Evolutionary conservation across 2,329 filamentous ascomycete species (phyloP).

Genomic region (Tolypocladium ophioglossoides): DNA sequence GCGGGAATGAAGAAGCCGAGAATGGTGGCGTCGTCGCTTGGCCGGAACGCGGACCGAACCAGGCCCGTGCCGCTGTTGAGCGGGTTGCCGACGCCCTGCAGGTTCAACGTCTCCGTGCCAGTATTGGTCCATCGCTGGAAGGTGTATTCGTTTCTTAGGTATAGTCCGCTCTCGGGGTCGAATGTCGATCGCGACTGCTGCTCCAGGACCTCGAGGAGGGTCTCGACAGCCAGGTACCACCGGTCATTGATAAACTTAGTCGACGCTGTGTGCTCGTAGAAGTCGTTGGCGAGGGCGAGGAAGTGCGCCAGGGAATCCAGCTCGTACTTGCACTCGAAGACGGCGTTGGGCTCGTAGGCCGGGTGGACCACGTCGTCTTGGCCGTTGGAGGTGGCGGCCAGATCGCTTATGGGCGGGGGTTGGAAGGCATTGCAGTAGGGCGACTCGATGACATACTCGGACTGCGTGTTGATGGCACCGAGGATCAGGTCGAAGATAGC

Average conservation of each 20-base stretch:
- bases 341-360: constrained; percentile 67
- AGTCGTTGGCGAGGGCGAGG: constrained; percentile 75
- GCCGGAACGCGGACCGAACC: constrained; percentile 83
- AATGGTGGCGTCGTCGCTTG: constrained; percentile 90
- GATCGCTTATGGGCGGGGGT: constrained; percentile 72
- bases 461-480: constrained; percentile 91
- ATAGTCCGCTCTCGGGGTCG: constrained; percentile 52
- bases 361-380: constrained; percentile 82
- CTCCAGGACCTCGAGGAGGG: constrained; percentile 61
- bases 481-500: constrained; percentile 70
- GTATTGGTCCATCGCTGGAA: constrained; percentile 72
- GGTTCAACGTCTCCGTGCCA: constrained; percentile 82
- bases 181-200: constrained; percentile 79
- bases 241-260: constrained; percentile 67
- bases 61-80: constrained; percentile 75
- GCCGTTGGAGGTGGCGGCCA: constrained; percentile 63
- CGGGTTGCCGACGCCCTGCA: constrained; percentile 83
- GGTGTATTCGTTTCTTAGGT: constrained; percentile 67
- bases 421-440: constrained; percentile 99
- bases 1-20: constrained; percentile 90
- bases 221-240: constrained; percentile 71
- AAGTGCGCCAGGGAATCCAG: constrained; percentile 93
- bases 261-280: constrained; percentile 68
- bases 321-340: constrained; percentile 99
- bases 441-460: constrained; percentile 86